These are phyloP conservation scores for Cinchona pubescens DNA, from an alignment of 257 asterid species.

Conservation along the genomic window DNA sequence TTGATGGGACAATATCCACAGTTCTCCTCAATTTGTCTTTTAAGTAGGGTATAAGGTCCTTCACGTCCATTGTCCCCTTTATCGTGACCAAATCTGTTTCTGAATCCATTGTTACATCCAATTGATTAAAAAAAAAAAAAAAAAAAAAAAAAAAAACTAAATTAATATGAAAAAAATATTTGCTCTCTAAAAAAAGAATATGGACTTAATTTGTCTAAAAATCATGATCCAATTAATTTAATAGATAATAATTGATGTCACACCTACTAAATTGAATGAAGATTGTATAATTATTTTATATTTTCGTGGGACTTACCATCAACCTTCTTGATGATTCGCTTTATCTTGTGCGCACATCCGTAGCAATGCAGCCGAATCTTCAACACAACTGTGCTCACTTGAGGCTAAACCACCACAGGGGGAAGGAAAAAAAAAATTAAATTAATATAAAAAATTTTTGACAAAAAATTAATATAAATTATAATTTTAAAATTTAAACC, in stretches of 20 bases:
- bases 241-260: not conserved
- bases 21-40: constrained; percentile 57
- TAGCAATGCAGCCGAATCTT: constrained; percentile 82
- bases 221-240: not conserved
- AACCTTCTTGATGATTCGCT: constrained; percentile 55
- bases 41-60: constrained; percentile 55
- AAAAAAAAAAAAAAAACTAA: not conserved
- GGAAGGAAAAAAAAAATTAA: constrained; percentile 2
- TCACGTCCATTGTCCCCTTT: constrained; percentile 70
- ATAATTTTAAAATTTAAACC: not conserved
- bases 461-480: not conserved
- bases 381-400: constrained; percentile 52
- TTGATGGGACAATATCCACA: constrained; percentile 61
- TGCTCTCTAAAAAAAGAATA: not conserved
- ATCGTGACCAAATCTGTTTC: constrained; percentile 68
- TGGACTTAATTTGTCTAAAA: not conserved
- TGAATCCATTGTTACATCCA: constrained; percentile 43
- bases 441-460: no score
- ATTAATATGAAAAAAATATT: not conserved
- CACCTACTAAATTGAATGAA: not conserved
- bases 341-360: constrained; percentile 81
- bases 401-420: constrained; percentile 45
- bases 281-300: not conserved
- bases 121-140: not conserved
- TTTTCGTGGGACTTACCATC: constrained; percentile 45